Conservation (phyloP, 1,139 yeast genomes). For the Lodderomyces parapsilosis region DNA sequence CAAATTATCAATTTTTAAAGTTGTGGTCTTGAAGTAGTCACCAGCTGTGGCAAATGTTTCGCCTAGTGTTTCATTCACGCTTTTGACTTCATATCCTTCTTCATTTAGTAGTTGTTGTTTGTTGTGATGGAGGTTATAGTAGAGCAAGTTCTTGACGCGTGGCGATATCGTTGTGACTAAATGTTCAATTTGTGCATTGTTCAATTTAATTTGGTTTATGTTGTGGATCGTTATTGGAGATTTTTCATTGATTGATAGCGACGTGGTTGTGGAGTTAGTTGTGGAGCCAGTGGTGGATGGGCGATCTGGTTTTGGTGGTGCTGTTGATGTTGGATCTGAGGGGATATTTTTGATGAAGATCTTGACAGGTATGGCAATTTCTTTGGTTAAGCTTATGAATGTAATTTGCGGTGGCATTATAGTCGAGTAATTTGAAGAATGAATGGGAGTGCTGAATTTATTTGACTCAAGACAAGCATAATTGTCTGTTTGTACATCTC, state of each 20-base stretch:
- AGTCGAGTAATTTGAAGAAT: too few relatives aligned
- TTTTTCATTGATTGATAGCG: slow-evolving; percentile 14
- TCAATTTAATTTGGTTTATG: slow-evolving; percentile 9
- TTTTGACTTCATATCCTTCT: not conserved
- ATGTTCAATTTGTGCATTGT: slow-evolving; percentile 3
- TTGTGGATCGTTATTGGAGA: slow-evolving; percentile 13
- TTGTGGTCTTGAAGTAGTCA: not conserved
- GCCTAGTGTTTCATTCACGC: not conserved
- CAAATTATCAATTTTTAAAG: slow-evolving; percentile 3
- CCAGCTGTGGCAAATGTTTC: not conserved
- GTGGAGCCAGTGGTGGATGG: not conserved
- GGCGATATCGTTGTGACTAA: slow-evolving; percentile 6
- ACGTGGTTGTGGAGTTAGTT: not conserved
- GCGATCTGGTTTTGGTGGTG: not conserved
- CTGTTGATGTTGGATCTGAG: not conserved
- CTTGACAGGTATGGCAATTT: slow-evolving; percentile 12
- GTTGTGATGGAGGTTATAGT: not conserved
- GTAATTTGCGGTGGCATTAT: slow-evolving; percentile 17
- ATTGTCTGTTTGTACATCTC: too few relatives aligned
- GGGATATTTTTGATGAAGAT: slow-evolving; percentile 11
- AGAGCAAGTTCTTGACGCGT: slow-evolving; percentile 6
- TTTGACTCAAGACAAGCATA: too few relatives aligned
- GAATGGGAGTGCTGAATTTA: too few relatives aligned
- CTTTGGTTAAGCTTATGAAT: slow-evolving; percentile 11
- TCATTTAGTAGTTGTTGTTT: not conserved